Evolutionary conservation across 208 protist genomes (phyloP).

Genomic region (Novymonas esmeraldas): DNA sequence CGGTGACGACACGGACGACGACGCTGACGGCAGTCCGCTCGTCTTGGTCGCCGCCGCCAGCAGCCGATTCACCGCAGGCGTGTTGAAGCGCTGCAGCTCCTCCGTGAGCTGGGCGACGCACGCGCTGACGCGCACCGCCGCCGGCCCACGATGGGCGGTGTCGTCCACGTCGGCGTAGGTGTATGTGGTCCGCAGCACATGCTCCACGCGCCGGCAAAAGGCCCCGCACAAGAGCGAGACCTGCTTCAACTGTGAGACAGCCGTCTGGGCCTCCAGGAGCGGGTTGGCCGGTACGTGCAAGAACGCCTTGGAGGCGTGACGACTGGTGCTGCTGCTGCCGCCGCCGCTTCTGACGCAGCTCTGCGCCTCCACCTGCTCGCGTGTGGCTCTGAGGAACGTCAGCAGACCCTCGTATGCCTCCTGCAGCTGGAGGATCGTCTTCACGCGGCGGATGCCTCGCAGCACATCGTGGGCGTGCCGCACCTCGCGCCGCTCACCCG

Average conservation of each 20-base stretch:
- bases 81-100: constrained; percentile 24
- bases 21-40: constrained; percentile 3
- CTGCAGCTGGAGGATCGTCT: constrained; percentile 31
- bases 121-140: constrained; percentile 13
- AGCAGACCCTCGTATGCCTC: constrained; percentile 21
- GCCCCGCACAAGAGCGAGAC: constrained; percentile 43
- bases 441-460: constrained; percentile 26
- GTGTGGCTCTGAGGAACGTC: constrained; percentile 14
- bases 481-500: constrained; percentile 2
- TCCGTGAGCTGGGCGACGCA: constrained; percentile 31
- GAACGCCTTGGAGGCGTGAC: neutral
- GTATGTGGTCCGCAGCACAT: constrained; percentile 34
- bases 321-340: constrained; percentile 8
- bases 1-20: constrained; percentile 7
- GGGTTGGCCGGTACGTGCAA: constrained; percentile 5
- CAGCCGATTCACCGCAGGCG: constrained; percentile 17
- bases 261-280: constrained; percentile 10
- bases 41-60: neutral
- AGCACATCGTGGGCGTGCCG: constrained; percentile 28
- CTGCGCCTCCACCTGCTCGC: constrained; percentile 7
- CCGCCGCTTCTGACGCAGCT: neutral
- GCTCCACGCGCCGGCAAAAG: constrained; percentile 43
- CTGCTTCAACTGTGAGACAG: constrained; percentile 30
- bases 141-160: constrained; percentile 7
- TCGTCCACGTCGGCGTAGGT: constrained; percentile 32